Conservation (phyloP, 805 yeast species). For the Pichia rugopelliculosa region DNA sequence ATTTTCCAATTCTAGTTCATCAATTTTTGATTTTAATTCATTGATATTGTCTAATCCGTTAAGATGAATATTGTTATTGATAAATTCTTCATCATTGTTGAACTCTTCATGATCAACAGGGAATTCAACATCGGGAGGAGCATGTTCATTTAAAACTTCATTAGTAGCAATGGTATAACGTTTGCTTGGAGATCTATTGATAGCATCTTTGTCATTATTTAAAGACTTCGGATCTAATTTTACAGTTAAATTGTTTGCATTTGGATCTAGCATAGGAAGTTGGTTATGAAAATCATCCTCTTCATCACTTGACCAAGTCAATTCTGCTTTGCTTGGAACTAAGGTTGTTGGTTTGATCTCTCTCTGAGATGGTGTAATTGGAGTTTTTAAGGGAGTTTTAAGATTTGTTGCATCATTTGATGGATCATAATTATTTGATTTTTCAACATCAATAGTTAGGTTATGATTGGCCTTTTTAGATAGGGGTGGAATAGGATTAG, state of each 20-base stretch:
- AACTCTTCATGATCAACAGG: constrained; percentile 9
- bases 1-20: constrained; percentile 9
- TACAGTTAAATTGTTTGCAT: background rate
- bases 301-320: constrained; percentile 86
- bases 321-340: constrained; percentile 75
- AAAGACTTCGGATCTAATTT: background rate
- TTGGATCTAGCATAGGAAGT: background rate
- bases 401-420: background rate
- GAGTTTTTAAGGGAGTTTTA: constrained; percentile 13
- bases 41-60: background rate
- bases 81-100: background rate
- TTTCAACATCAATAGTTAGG: constrained; percentile 3
- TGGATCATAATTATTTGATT: background rate
- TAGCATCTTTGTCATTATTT: background rate
- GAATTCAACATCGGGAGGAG: constrained; percentile 9
- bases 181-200: constrained; percentile 12
- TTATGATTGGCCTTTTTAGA: background rate
- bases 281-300: constrained; percentile 43
- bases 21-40: background rate
- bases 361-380: constrained; percentile 26
- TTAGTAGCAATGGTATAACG: constrained; percentile 11
- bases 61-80: background rate
- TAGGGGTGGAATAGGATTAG: background rate
- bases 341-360: constrained; percentile 55
- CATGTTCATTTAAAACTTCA: constrained; percentile 11